These are phyloP conservation scores for Celoporthe dispersa DNA, from an alignment of 2,329 filamentous ascomycete species.

Conservation along the genomic window DNA sequence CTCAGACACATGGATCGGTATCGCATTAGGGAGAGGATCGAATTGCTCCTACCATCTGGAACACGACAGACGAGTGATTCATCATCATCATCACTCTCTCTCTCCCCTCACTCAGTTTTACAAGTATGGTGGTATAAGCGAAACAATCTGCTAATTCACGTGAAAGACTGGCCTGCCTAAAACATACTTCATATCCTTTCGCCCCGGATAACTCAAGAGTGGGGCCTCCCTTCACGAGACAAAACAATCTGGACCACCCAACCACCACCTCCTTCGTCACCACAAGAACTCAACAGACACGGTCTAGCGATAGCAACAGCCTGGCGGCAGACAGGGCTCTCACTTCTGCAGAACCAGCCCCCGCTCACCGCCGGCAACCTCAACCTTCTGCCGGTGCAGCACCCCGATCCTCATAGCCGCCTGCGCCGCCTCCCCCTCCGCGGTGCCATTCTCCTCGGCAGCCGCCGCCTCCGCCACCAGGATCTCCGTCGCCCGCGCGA, in stretches of 20 bases:
- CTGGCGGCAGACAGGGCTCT: neutral
- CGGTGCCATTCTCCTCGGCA: neutral
- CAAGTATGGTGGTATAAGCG: neutral
- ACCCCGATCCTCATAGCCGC: neutral
- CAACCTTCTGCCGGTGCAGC: neutral
- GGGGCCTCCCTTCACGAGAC: neutral
- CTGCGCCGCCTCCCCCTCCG: neutral
- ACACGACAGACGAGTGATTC: no score
- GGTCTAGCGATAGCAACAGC: neutral
- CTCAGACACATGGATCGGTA: no score
- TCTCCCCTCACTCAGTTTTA: neutral
- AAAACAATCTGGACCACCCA: neutral
- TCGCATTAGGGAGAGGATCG: no score
- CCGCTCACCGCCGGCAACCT: neutral
- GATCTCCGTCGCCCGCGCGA: conserved; percentile 14
- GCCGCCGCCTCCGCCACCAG: neutral
- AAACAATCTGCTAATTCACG: neutral
- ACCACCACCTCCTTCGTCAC: no score
- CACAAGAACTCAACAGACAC: no score
- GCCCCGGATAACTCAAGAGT: neutral
- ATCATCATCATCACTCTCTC: neutral
- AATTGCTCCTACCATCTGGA: no score
- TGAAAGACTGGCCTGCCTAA: neutral
- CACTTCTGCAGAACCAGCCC: neutral
- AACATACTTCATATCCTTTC: neutral